These are phyloP conservation scores for Claviceps paspali DNA, from an alignment of 2,329 filamentous ascomycete species.

Conservation along the genomic window DNA sequence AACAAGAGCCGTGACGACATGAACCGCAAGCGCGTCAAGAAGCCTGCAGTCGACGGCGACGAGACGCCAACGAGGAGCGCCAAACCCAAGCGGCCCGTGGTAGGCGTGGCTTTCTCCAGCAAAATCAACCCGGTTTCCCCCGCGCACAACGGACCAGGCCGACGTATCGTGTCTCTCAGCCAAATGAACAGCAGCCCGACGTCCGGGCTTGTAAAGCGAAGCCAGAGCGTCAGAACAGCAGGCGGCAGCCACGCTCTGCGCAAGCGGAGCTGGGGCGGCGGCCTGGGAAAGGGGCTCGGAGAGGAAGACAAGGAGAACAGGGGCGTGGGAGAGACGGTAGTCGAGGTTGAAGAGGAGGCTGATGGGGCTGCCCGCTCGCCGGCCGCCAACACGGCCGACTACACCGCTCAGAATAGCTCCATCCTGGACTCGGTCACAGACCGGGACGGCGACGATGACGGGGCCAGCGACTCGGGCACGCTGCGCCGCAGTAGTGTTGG, in stretches of 20 bases:
- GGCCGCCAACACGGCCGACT: constrained; percentile 2
- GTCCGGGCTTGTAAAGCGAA: constrained; percentile 52
- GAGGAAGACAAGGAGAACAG: constrained; percentile 50
- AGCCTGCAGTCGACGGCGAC: constrained; percentile 16
- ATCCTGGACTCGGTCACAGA: constrained; percentile 8
- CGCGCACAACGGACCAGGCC: constrained; percentile 39
- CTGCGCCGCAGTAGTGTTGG: constrained; percentile 32
- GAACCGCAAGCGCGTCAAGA: constrained; percentile 41
- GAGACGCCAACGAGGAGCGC: constrained; percentile 4
- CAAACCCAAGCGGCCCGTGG: constrained; percentile 19
- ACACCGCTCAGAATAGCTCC: constrained; percentile 6
- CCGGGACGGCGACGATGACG: constrained; percentile 4
- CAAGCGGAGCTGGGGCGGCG: constrained; percentile 56
- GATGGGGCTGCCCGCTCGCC: constrained; percentile 2
- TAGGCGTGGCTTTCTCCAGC: constrained; percentile 39
- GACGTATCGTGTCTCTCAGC: constrained; percentile 79
- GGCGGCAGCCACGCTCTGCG: constrained; percentile 35
- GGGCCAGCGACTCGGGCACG: constrained; percentile 34
- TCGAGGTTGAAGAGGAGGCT: constrained; percentile 43
- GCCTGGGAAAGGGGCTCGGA: constrained; percentile 30
- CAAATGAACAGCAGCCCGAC: constrained; percentile 70
- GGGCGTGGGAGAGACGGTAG: constrained; percentile 45
- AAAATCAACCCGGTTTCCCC: constrained; percentile 32
- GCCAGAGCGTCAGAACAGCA: constrained; percentile 59
- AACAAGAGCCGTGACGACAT: constrained; percentile 37